A percentile compares a stretch with the other conserved stretches of the same genome.
These are phyloP conservation scores for Darksidea phi DNA, from an alignment of 495 filamentous ascomycete species.

Conservation along the genomic window DNA sequence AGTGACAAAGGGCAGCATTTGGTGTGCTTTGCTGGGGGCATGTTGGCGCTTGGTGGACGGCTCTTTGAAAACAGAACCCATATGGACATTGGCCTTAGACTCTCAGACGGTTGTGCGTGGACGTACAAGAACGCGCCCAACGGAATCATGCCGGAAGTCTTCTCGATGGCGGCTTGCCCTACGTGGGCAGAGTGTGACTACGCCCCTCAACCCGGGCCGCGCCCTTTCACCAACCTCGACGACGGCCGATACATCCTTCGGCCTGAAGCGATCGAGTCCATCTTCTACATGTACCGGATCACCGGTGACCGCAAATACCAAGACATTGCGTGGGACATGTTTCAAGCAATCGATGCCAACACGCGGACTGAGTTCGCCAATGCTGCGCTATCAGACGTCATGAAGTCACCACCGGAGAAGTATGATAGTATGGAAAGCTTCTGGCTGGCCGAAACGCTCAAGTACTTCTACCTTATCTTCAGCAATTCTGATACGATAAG, in stretches of 20 bases:
- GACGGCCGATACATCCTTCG: slow-evolving; percentile 60
- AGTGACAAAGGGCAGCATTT: slow-evolving; percentile 45
- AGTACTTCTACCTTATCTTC: slow-evolving; percentile 56
- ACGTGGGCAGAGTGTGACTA: slow-evolving; percentile 7
- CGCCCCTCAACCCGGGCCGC: slow-evolving; percentile 40
- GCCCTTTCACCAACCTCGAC: slow-evolving; percentile 16
- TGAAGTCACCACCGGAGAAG: slow-evolving; percentile 22
- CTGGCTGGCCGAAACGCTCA: slow-evolving; percentile 52
- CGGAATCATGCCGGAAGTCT: slow-evolving; percentile 61
- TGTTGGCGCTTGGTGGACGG: slow-evolving; percentile 37
- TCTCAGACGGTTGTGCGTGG: slow-evolving; percentile 62
- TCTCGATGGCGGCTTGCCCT: slow-evolving; percentile 44
- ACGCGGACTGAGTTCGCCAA: slow-evolving; percentile 60
- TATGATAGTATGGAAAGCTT: slow-evolving; percentile 47
- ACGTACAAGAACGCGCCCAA: slow-evolving; percentile 56
- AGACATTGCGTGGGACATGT: slow-evolving; percentile 77
- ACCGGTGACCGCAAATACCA: slow-evolving; percentile 64
- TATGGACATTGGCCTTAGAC: slow-evolving; percentile 53
- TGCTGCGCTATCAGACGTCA: slow-evolving; percentile 61
- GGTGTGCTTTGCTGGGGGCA: slow-evolving; percentile 39
- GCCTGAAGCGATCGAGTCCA: slow-evolving; percentile 49
- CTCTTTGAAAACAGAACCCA: slow-evolving; percentile 44
- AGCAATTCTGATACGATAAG: slow-evolving; percentile 48
- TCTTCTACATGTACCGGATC: slow-evolving; percentile 74
- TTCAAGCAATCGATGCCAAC: slow-evolving; percentile 58